Conservation (phyloP, 768 basidiomycete species). For the Cytidiella melzeri region DNA sequence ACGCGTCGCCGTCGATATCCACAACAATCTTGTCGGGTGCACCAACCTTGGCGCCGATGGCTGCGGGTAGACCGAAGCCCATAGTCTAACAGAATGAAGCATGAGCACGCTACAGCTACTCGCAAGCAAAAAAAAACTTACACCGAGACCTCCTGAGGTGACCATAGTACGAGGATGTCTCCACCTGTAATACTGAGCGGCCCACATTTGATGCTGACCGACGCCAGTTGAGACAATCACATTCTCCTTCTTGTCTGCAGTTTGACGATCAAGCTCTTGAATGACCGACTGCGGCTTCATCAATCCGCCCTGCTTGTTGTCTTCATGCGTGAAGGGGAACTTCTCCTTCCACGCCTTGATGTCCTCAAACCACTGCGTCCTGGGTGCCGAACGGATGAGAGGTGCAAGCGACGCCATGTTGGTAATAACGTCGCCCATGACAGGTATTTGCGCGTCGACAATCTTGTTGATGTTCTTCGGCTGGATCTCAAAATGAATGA, state of each 20-base stretch:
- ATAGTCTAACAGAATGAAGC: conserved; percentile 59
- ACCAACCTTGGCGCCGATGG: conserved; percentile 96
- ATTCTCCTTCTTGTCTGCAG: conserved; percentile 76
- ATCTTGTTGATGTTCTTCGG: conserved; percentile 99
- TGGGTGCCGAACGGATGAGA: conserved; percentile 54
- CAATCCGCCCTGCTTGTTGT: conserved; percentile 45
- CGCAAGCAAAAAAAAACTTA: conserved; percentile 35
- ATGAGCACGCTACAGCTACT: conserved; percentile 4
- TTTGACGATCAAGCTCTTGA: conserved; percentile 82
- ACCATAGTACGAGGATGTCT: conserved; percentile 81
- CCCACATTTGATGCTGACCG: conserved; percentile 99
- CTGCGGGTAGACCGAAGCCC: conserved; percentile 94
- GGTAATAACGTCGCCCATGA: conserved; percentile 88
- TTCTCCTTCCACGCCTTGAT: conserved; percentile 79
- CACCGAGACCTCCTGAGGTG: conserved; percentile 91
- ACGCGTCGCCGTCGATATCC: conserved; percentile 97
- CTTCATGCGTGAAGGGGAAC: conserved; percentile 87
- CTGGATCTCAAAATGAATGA: conserved; percentile 98
- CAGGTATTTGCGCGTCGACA: conserved; percentile 87
- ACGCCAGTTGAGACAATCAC: conserved; percentile 91
- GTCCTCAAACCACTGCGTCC: conserved; percentile 77
- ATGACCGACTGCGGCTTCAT: conserved; percentile 98
- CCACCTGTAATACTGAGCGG: conserved; percentile 93
- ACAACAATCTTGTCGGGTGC: conserved; percentile 90
- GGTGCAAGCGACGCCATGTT: conserved; percentile 82